phyloP scores from a whole-genome alignment of 768 basidiomycete species.

The Dentipellis sp. region DNA sequence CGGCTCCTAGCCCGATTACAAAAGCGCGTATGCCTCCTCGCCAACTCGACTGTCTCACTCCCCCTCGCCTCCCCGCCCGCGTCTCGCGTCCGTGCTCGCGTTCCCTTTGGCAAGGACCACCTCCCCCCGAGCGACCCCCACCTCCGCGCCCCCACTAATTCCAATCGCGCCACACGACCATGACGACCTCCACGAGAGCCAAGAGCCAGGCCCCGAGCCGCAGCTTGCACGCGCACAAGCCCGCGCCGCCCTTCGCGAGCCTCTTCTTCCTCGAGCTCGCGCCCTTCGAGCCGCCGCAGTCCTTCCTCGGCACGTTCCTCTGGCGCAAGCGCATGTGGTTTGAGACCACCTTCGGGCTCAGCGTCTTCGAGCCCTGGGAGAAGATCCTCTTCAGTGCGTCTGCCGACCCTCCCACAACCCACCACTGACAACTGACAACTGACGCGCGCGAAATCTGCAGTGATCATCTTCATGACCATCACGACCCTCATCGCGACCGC shows the following conservation, averaged over 20 bases:
- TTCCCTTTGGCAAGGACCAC: neutral
- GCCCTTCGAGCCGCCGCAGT: constrained; percentile 21
- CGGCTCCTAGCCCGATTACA: neutral
- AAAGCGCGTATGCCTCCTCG: neutral
- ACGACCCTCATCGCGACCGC: neutral
- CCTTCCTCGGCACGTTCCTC: constrained; percentile 19
- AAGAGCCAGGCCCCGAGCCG: no score
- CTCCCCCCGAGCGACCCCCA: neutral
- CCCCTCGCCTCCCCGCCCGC: neutral
- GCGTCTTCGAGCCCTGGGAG: constrained; percentile 64
- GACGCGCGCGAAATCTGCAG: neutral
- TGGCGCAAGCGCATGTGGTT: constrained; percentile 50
- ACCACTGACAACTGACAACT: neutral
- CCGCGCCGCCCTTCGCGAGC: no score
- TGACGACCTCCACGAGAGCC: no score
- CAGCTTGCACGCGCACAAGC: no score
- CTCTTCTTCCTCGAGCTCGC: constrained; percentile 16
- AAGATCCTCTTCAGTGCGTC: constrained; percentile 48
- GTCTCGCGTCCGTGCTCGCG: neutral
- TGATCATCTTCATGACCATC: neutral
- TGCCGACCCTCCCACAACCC: neutral
- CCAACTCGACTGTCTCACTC: neutral
- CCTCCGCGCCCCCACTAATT: neutral
- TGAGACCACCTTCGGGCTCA: constrained; percentile 50
- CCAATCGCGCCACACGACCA: no score